Conservation (phyloP, 768 basidiomycete genomes). For the Amanita fuliginea region DNA sequence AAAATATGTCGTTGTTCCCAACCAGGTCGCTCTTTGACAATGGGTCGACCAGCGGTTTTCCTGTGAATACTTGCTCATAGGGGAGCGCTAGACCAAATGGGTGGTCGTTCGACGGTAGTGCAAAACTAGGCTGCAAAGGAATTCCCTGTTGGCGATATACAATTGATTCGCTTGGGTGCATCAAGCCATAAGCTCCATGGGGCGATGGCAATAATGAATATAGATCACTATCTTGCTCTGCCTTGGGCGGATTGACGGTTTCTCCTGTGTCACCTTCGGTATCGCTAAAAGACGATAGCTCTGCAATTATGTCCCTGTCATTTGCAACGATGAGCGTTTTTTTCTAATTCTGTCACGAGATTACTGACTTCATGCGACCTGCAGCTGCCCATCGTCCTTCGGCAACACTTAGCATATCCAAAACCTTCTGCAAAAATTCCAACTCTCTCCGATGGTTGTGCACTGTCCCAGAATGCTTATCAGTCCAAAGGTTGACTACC, state of each 20-base stretch:
- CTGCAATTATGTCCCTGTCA: constrained; percentile 24
- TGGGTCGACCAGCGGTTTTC: constrained; percentile 8
- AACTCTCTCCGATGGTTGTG: constrained; percentile 41
- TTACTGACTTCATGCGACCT: constrained; percentile 27
- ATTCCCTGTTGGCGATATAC: background rate
- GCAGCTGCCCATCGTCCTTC: constrained; percentile 31
- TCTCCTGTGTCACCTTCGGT: constrained; percentile 3
- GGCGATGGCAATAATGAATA: background rate
- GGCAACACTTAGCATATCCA: constrained; percentile 34
- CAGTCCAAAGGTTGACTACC: constrained; percentile 58
- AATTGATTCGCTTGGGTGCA: background rate
- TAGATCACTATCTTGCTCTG: background rate
- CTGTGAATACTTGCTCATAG: constrained; percentile 28
- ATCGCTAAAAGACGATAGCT: constrained; percentile 25
- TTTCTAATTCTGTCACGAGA: background rate
- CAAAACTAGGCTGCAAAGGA: constrained; percentile 13
- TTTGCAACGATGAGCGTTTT: background rate
- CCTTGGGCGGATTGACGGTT: background rate
- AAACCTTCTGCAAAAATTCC: constrained; percentile 48
- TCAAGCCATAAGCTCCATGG: background rate
- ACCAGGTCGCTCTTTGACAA: background rate
- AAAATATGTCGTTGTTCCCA: background rate
- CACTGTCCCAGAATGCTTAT: constrained; percentile 32
- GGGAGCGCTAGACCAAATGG: constrained; percentile 47
- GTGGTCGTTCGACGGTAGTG: constrained; percentile 44